Base-by-base conservation (phyloP, 805 yeast genomes). In the Pichia californica region DNA sequence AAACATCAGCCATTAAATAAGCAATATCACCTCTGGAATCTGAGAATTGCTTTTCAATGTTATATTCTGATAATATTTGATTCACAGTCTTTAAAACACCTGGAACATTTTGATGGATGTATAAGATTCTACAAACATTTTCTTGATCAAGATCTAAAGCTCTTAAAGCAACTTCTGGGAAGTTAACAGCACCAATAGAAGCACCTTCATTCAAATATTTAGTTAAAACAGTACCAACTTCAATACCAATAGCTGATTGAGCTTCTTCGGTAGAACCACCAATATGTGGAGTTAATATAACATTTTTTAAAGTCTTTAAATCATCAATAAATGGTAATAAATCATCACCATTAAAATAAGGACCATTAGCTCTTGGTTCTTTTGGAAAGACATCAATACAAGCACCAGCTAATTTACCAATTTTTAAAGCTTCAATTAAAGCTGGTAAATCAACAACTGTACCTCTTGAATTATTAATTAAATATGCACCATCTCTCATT, bases 191-290 rank as follows among this genome's bases (percentile, higher is more conserved):
- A 58, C 96, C 98, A 40, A 77, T 77, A 14, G 98, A 85, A 58
- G 80, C 74, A 73, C 99, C 99, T 73, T 91, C 98, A 69, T 89
- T 91, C 65, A 93, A 84, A 72, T 88, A 93, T 63, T 86, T 87
- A 52, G 89, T 74, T 58, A 93, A 74, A 31, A 95, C 81, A 36
- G 83, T 73, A 48, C 83, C 87, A 49, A 93, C 99, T 71, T 93
- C 99, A 48, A 91, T 73, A 70, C 99, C 99, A 61, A 93, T 93
- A 32, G 98, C 95, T 44, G 86, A 76, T 75, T 93, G 99, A 31
- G 99, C 99, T 73, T 93, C 99, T 68, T 91, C 98, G 38, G 99
- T 93, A 40, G 97, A 88, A 54, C 99, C 99, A 69, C 99, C 99
- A 56, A 93, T 93, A 63, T 93, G 99, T 28, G 99, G 99, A 43